Conservation (phyloP, 2,329 filamentous ascomycete genomes). For the Alternaria hordeiaustralica region DNA sequence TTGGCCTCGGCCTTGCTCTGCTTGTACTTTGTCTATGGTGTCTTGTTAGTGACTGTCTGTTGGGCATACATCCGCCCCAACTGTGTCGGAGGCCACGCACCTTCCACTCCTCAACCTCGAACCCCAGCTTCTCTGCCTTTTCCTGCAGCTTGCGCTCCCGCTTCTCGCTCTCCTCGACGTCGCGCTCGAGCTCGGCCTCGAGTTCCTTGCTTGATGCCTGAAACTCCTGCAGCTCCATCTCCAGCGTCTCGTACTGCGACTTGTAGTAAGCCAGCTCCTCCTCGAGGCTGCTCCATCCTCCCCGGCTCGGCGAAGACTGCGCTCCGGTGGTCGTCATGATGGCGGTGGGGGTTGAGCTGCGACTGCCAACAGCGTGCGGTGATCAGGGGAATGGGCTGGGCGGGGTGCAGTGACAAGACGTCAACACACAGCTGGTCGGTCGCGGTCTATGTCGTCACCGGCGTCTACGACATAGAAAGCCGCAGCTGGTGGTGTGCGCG, state of each 20-base stretch:
- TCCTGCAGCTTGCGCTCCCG: constrained; percentile 84
- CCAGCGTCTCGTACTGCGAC: constrained; percentile 89
- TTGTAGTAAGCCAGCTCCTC: constrained; percentile 95
- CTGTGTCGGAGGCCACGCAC: constrained; percentile 57
- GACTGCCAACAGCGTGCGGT: constrained; percentile 19
- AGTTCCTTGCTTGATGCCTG: constrained; percentile 92
- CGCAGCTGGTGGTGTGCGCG: constrained; percentile 15
- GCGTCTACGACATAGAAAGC: constrained; percentile 8
- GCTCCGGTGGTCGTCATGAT: constrained; percentile 27
- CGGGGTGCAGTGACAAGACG: constrained; percentile 20
- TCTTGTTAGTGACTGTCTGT: constrained; percentile 5
- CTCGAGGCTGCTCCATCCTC: constrained; percentile 55
- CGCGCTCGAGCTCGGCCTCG: constrained; percentile 92
- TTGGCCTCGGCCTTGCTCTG: constrained; percentile 90
- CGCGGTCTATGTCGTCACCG: neutral
- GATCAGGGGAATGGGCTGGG: constrained; percentile 35
- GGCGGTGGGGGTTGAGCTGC: constrained; percentile 36
- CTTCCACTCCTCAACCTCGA: constrained; percentile 98
- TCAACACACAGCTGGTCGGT: constrained; percentile 11
- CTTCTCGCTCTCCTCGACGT: constrained; percentile 94
- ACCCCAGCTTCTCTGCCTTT: constrained; percentile 82
- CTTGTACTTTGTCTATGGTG: constrained; percentile 83
- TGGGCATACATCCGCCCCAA: neutral
- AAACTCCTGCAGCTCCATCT: constrained; percentile 90
- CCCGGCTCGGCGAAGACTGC: constrained; percentile 39